Evolutionary conservation across 805 yeast species (phyloP).

Genomic region (Nakazawaea ambrosiae): DNA sequence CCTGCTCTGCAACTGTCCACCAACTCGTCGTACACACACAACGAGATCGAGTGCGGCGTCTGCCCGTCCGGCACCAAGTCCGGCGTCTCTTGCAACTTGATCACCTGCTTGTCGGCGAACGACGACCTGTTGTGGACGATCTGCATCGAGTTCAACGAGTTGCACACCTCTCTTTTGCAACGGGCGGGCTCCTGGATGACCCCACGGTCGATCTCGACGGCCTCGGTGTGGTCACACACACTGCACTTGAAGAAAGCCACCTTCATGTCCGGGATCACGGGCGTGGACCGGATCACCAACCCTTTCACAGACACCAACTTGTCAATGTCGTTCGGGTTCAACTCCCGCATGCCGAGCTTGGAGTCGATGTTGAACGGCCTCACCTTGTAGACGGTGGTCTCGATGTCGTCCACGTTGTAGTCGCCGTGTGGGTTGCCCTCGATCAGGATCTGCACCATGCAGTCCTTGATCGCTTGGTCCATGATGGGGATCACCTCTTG

Average conservation of each 20-base stretch:
- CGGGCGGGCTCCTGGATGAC: conserved; percentile 86
- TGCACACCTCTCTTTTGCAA: conserved; percentile 88
- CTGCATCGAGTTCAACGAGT: conserved; percentile 79
- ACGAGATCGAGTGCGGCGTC: conserved; percentile 92
- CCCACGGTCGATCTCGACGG: conserved; percentile 92
- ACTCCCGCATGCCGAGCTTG: conserved; percentile 78
- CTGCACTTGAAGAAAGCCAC: conserved; percentile 93
- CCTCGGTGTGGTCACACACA: conserved; percentile 88
- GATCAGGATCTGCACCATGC: conserved; percentile 58
- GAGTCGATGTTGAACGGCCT: conserved; percentile 82
- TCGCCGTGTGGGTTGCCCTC: conserved; percentile 35
- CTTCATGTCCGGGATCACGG: conserved; percentile 96
- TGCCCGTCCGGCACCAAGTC: conserved; percentile 97
- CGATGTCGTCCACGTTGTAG: conserved; percentile 54
- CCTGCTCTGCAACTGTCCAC: conserved; percentile 96
- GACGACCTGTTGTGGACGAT: conserved; percentile 86
- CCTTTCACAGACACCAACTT: conserved; percentile 90
- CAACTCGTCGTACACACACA: conserved; percentile 92
- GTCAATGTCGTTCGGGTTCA: conserved; percentile 92
- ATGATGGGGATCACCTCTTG: conserved; percentile 95
- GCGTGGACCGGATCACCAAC: conserved; percentile 77
- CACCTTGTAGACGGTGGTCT: conserved; percentile 74
- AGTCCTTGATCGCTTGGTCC: conserved; percentile 93
- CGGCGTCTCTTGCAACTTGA: conserved; percentile 91
- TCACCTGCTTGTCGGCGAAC: conserved; percentile 92